Percentiles rank a stretch among this genome's conserved stretches.
Evolutionary conservation across 2,329 filamentous ascomycete genomes (phyloP).

Genomic region (Onygena corvina): DNA sequence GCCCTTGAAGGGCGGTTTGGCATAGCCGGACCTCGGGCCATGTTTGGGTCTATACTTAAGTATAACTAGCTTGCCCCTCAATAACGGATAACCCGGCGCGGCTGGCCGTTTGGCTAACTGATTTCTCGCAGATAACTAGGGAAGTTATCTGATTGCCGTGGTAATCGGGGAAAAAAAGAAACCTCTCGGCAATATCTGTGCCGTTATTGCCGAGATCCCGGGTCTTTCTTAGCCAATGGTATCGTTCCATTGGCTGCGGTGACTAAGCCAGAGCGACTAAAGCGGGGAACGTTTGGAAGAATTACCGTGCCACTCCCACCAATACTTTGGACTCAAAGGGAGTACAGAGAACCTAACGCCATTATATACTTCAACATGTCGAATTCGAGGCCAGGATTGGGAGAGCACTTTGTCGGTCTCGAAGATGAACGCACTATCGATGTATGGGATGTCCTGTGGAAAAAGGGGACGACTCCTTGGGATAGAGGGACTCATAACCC

Average conservation of each 20-base stretch:
- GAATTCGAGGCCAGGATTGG: slow-evolving; percentile 2
- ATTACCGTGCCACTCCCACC: too few relatives aligned
- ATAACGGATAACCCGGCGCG: too few relatives aligned
- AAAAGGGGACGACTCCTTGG: slow-evolving; percentile 45
- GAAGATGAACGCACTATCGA: slow-evolving; percentile 32
- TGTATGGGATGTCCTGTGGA: slow-evolving; percentile 48
- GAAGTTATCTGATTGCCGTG: too few relatives aligned
- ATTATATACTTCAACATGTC: slow-evolving; percentile 5
- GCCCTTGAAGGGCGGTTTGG: too few relatives aligned
- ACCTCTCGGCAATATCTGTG: neutral
- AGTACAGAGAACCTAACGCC: neutral
- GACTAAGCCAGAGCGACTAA: neutral
- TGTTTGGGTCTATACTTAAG: too few relatives aligned
- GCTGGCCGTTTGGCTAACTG: too few relatives aligned
- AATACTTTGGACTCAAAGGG: too few relatives aligned
- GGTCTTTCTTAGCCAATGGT: neutral
- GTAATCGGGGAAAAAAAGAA: neutral
- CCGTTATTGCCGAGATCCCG: neutral
- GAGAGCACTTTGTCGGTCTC: slow-evolving; percentile 34
- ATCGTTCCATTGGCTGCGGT: neutral
- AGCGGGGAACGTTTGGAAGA: too few relatives aligned
- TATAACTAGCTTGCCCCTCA: too few relatives aligned
- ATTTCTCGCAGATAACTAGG: too few relatives aligned
- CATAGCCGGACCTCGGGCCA: too few relatives aligned
- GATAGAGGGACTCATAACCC: slow-evolving; percentile 48